Percentiles rank a stretch among this genome's conserved stretches.
phyloP scores from a whole-genome alignment of 140 eudicot species.

The Erigeron philadelphicus region DNA sequence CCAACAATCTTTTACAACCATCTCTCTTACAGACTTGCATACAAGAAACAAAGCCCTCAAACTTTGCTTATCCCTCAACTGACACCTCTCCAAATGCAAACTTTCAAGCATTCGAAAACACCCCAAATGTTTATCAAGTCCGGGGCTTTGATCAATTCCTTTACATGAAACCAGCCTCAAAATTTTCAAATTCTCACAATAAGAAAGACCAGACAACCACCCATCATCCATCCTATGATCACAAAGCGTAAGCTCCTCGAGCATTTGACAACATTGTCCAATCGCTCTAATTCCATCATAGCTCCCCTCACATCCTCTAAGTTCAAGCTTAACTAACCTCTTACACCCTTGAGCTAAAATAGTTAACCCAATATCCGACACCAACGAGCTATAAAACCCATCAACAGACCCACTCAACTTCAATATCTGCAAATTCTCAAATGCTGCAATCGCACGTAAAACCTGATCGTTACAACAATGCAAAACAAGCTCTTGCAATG shows the following conservation, averaged over 20 bases:
- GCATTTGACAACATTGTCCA: constrained; percentile 93
- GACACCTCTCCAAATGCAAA: constrained; percentile 77
- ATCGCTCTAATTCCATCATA: constrained; percentile 87
- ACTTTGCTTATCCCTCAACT: constrained; percentile 54
- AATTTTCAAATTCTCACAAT: constrained; percentile 69
- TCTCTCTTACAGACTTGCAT: constrained; percentile 50
- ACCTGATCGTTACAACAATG: constrained; percentile 66
- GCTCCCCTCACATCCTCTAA: constrained; percentile 83
- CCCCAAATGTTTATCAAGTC: constrained; percentile 61
- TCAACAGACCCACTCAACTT: constrained; percentile 58
- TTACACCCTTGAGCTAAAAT: constrained; percentile 90
- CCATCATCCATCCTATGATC: constrained; percentile 71
- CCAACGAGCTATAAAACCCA: constrained; percentile 56
- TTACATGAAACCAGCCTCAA: constrained; percentile 67
- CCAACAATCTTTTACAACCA: constrained; percentile 69
- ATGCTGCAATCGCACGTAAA: constrained; percentile 60
- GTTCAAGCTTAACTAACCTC: constrained; percentile 76
- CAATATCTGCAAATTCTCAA: constrained; percentile 66
- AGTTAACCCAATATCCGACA: constrained; percentile 88
- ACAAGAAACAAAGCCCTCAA: constrained; percentile 67
- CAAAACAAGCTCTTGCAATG: constrained; percentile 69
- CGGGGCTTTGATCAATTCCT: constrained; percentile 48
- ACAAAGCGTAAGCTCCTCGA: constrained; percentile 62
- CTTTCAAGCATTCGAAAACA: constrained; percentile 52
- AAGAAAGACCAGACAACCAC: constrained; percentile 75